These are phyloP conservation scores for Clitopilus hobsonii DNA, from an alignment of 768 basidiomycete genomes.

Conservation along the genomic window DNA sequence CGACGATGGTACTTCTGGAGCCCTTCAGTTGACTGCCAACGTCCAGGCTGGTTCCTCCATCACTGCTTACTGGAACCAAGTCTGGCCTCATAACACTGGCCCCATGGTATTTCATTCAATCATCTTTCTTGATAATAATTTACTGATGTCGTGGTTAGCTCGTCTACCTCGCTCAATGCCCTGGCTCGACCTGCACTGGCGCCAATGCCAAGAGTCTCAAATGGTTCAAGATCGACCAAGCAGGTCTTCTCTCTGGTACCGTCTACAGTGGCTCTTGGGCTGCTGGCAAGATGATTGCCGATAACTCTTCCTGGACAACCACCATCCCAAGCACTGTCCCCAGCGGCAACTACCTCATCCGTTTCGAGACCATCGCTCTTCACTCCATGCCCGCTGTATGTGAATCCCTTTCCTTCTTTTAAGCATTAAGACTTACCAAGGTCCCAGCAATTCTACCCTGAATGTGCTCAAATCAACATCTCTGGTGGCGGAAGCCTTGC, in stretches of 20 bases:
- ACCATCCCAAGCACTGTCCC: constrained; percentile 40
- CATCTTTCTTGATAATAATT: background rate
- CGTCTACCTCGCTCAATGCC: constrained; percentile 42
- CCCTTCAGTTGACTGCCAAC: constrained; percentile 35
- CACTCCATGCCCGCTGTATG: constrained; percentile 49
- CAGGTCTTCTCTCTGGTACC: constrained; percentile 40
- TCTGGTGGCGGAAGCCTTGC: constrained; percentile 34
- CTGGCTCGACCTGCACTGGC: constrained; percentile 34
- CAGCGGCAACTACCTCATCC: constrained; percentile 41
- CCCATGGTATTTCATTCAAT: constrained; percentile 28
- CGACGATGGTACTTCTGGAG: constrained; percentile 35
- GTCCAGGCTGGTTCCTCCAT: constrained; percentile 38
- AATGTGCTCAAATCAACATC: constrained; percentile 43
- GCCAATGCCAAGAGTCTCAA: constrained; percentile 31
- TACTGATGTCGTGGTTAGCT: constrained; percentile 20
- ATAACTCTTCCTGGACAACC: constrained; percentile 42
- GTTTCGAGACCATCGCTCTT: constrained; percentile 44
- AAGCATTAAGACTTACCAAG: background rate
- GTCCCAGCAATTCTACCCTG: constrained; percentile 63
- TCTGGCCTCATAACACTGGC: constrained; percentile 40
- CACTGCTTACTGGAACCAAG: constrained; percentile 40
- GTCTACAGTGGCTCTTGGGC: constrained; percentile 35
- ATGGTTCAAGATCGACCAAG: constrained; percentile 48
- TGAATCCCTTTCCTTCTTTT: constrained; percentile 7
- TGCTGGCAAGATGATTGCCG: constrained; percentile 36